A percentile compares a stretch with the other conserved stretches of the same genome.
Evolutionary conservation across 345 rosid genomes (phyloP).

Genomic region (Eucalyptus coolabah): DNA sequence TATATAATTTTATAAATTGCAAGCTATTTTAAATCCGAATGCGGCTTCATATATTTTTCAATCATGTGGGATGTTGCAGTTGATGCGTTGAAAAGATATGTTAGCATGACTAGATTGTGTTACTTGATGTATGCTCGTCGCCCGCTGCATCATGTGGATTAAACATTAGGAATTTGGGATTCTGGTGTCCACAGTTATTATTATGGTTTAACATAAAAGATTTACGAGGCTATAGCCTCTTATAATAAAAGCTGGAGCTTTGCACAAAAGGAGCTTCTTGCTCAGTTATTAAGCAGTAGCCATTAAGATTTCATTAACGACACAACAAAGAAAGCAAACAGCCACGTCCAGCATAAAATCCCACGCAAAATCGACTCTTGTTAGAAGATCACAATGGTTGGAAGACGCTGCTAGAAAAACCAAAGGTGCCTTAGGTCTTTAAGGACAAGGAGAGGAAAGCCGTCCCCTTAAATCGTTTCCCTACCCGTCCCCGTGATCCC

Average conservation of each 20-base stretch:
- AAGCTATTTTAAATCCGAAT: too few relatives aligned
- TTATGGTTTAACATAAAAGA: too few relatives aligned
- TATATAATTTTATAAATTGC: too few relatives aligned
- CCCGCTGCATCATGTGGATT: too few relatives aligned
- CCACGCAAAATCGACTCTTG: neutral
- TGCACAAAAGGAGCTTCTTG: neutral
- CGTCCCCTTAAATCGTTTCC: neutral
- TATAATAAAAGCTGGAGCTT: neutral
- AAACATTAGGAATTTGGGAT: fast-evolving
- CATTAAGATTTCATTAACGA: neutral
- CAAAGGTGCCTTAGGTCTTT: neutral
- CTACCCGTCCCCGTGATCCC: neutral
- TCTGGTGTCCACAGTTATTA: too few relatives aligned
- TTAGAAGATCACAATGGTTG: neutral
- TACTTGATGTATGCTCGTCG: too few relatives aligned
- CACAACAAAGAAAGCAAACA: neutral
- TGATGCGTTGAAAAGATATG: too few relatives aligned
- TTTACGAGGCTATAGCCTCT: too few relatives aligned
- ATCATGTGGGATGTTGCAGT: too few relatives aligned
- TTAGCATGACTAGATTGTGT: too few relatives aligned
- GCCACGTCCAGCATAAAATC: neutral
- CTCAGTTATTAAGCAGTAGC: neutral
- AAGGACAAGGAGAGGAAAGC: neutral
- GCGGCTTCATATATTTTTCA: too few relatives aligned
- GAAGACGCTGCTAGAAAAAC: neutral